Evolutionary conservation across 2,329 filamentous ascomycete species (phyloP).

Genomic region (Fusarium lyarnte): DNA sequence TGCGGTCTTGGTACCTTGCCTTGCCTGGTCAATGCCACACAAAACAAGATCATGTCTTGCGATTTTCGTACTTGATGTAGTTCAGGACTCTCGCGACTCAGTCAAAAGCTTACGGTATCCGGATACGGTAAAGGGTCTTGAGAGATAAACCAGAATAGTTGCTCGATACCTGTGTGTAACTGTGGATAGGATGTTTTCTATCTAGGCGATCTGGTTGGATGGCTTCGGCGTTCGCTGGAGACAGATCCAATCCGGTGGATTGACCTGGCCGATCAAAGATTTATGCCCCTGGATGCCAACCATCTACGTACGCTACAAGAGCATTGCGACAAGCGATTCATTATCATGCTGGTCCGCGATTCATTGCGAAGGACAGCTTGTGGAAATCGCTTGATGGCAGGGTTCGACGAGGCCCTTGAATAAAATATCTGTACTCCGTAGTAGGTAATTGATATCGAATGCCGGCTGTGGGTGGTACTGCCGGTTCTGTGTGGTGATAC

Average conservation of each 20-base stretch:
- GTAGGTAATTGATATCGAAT: constrained; percentile 3
- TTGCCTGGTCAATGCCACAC: background rate
- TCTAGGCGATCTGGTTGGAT: constrained; percentile 37
- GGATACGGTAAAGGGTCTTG: constrained; percentile 30
- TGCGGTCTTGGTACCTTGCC: background rate
- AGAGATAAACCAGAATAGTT: constrained; percentile 33
- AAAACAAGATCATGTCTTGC: constrained; percentile 5
- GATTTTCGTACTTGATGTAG: constrained; percentile 27
- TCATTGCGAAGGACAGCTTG: constrained; percentile 15
- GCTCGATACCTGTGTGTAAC: constrained; percentile 24
- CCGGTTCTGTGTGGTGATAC: background rate
- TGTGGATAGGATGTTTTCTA: constrained; percentile 33
- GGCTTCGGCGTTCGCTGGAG: constrained; percentile 4
- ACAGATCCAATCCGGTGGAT: constrained; percentile 29
- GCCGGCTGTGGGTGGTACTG: constrained; percentile 15
- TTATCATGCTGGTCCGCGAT: background rate
- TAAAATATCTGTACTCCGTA: background rate
- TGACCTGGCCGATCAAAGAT: constrained; percentile 24
- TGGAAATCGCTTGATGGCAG: background rate
- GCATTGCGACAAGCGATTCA: constrained; percentile 1
- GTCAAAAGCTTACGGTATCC: constrained; percentile 11
- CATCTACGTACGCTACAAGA: background rate
- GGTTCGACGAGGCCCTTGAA: background rate
- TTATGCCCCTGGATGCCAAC: constrained; percentile 18
- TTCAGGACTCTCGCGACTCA: constrained; percentile 15